Base-by-base conservation (phyloP, 2,329 filamentous ascomycete species). In the Ceratocystis lukuohia region DNA sequence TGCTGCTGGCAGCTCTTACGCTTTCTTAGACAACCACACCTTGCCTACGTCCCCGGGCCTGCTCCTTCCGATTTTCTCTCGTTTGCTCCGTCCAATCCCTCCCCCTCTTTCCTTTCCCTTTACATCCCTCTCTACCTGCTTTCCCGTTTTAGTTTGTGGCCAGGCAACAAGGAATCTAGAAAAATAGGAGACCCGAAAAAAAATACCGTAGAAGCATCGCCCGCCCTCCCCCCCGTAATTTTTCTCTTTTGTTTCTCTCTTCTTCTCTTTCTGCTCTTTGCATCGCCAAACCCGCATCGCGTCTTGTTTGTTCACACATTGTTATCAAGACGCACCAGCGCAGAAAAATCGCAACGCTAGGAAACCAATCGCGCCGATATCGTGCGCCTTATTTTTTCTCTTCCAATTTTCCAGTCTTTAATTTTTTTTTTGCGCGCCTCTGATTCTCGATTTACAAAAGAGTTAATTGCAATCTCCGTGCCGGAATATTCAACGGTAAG, bases 41-140 rank as follows among this genome's bases (percentile, higher is more conserved):
- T 46, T 46, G 61, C 61, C 44, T 28, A 41, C 44, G 41, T 44
- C 45, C 37, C 62, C 44, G 62, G 44, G 44, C 59, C 41, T 62
- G 61, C 62, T 63, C 45, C 62, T 63, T 63, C 62, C 62, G 62
- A 63, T 53, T 63, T 63, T 63, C 44, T 63, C 46, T 48, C 45
- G 61, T 62, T 20, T 46, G 62, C 62, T 63, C 62, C 62, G 62
- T 62, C 59, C 37, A 62, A 41, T 63, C 61, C 22, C 33, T 41
- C 44, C 22, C 45, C 45, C 45, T 50, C 28, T 50, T 57, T 65
- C 33, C 20, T 17, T 44, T 37, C 22, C 28, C n/a, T 44, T 30
- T 25, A 15, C 28, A 30, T 44, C 41, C 33, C 28, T 64, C 56
- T 20, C 22, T 33, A 3, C 17, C 12, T 65, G 7, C 48, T 22